Base-by-base conservation (phyloP, 2,329 filamentous ascomycete genomes). In the Pestalotiopsis sp. region DNA sequence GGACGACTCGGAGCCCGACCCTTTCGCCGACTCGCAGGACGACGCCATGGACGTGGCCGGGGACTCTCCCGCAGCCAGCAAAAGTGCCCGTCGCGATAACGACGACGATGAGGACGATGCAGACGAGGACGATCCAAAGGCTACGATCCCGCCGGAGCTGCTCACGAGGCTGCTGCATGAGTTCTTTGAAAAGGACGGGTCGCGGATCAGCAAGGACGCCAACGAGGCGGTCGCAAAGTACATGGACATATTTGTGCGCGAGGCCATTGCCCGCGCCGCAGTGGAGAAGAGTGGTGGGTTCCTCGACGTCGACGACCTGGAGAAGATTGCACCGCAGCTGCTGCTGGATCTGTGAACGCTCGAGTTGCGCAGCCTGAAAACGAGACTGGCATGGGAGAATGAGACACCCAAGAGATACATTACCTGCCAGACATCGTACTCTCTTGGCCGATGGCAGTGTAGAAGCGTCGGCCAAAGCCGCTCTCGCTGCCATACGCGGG, bases 231-330 rank as follows among this genome's bases (percentile, higher is more conserved):
- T 95, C 69, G 92, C 90, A 14, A 94, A 92, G 81, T 98, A 98
- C 78, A 87, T 98, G 80, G 94, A 98, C 80, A 89, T 95, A 0
- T 98, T 98, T 81, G 92, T 97, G 66, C 87, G 92, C 70, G 95
- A 98, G 82, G 93, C 94, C 1, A 90, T 98, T 77, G 93, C 94
- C 17, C 83, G 95, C 76, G 91, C 93, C 52, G 89, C 90, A 11
- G 89, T 90, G 69, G 92, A 93, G 83, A 91, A 91, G 77, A 84
- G 84, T 40, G 85, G 89, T 69, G 90, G 88, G 4, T 94, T 95
- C 76, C 78, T 95, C 45, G 93, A 96, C 88, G 91, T 97, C 60
- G 94, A 97, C 77, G 95, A 98, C 83, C 78, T 98, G 70, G 95
- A 98, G 82, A 96, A 93, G 80, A 85, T 97, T 74, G 92, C 93